Percentiles rank a stretch among this genome's conserved stretches.
Conservation (phyloP, 139 green algal species). For the Yamagishiella unicocca region DNA sequence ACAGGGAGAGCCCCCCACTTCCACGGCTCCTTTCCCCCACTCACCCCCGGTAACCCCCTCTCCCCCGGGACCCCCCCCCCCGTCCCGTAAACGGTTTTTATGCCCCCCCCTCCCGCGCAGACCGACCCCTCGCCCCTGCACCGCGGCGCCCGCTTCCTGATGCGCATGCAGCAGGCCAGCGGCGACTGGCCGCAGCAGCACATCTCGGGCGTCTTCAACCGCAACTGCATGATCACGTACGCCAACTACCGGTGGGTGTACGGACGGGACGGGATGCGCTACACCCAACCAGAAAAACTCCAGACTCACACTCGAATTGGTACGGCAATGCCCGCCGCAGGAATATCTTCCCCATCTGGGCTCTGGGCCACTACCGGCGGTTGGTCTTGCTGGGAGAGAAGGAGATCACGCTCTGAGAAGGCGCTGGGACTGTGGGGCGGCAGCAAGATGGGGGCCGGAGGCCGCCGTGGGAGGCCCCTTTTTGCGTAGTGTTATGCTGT, state of each 20-base stretch:
- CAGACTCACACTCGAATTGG: background rate
- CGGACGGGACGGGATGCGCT: background rate
- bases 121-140: conserved; percentile 39
- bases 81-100: background rate
- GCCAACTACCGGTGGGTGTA: conserved; percentile 92
- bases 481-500: no score
- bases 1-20: background rate
- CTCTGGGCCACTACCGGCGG: conserved; percentile 89
- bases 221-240: conserved; percentile 99
- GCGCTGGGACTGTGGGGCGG: background rate
- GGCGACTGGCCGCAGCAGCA: conserved; percentile 99
- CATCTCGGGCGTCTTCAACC: conserved; percentile 99
- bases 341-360: conserved; percentile 99
- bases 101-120: background rate
- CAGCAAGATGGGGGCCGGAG: background rate
- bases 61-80: background rate
- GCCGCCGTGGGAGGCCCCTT: no score
- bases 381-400: conserved; percentile 68
- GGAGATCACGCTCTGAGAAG: conserved; percentile 1
- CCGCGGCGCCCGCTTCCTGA: conserved; percentile 59
- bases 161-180: conserved; percentile 71
- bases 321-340: conserved; percentile 54
- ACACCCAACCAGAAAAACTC: background rate
- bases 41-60: background rate
- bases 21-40: background rate